Base-by-base conservation (phyloP, 768 basidiomycete species). In the Lactifluus echinatus region DNA sequence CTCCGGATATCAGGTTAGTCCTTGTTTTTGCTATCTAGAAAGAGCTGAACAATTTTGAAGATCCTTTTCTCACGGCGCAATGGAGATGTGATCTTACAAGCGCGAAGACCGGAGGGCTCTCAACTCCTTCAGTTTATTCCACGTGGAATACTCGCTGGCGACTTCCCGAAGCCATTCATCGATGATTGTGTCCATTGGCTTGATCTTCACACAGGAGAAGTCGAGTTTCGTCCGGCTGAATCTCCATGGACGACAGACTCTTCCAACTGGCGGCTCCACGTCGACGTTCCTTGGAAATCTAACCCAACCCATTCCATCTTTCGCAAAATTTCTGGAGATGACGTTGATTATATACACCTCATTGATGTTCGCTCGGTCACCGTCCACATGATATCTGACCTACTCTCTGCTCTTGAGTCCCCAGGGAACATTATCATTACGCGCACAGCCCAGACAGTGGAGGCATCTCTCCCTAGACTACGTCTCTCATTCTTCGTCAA, bases 401-500 rank as follows among this genome's bases (percentile, higher is more conserved):
- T 57, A 1, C 23, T 57, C 8, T 53, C 29, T 2, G 19, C 51
- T 11, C 44, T 57, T 2, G 51, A 47, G 11, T 19, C 39, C 1
- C 23, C 29, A 0, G 56, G 33, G 17, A 10, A 47, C 26, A 43
- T 58, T 10, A 48, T 48, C 17, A 11, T 26, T 24, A 34, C 31
- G 28, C 37, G 17, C 31, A 34, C 46, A 14, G 17, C 34, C 11
- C 45, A 36, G 10, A 15, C 5, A 3, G 8, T 58, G 21, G 57
- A 58, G 8, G 66, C 73, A 34, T 54, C 64, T 0, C 63, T 80
- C 6, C 76, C 75, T 29, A 74, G 76, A 17, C 74, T 73, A 47
- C 64, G 67, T 2, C 64, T 80, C 8, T 67, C 70, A 0, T 80
- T 80, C 52, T 71, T 70, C 44, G 34, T 76, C 23, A 68, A 72